Evolutionary conservation across 805 yeast species (phyloP), one percentile per base, ranked within the genome.

Genomic region (Ogataea henricii): DNA sequence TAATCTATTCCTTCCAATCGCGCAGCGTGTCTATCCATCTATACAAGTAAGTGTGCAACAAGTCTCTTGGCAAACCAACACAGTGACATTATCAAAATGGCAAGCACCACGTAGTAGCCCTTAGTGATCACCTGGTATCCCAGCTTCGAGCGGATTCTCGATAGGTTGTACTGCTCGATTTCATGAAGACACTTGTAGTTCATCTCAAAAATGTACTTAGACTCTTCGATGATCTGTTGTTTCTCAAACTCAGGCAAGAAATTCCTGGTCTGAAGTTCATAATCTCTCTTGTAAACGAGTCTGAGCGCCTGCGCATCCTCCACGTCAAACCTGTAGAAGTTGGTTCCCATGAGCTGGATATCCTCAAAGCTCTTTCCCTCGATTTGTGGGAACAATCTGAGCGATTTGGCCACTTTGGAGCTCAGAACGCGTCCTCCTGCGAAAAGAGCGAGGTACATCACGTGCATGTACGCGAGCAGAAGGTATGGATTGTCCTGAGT

Each of bases 361-460:
- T 87, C 89, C 41, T 77, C 83, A 45, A 80, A 81, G n/a, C 79
- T 65, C 55, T 81, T 72, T 22, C 88, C 89, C 46, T 79, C 79
- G 40, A 83, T 78, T 56, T 83, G 83, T 8, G 96, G 95, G 74
- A 87, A 86, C 47, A 87, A 66, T 2, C 90, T 88, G 5, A 84
- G 69, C 20, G 89, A 83, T 58, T 77, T 79, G 43, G 83, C 72
- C 23, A 88, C 67, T 14, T 82, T 78, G 0, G 90, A 82, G 50
- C 84, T 71, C 80, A 89, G 76, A 27, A 88, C 73, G 53, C 83
- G 74, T 14, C 95, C 96, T 43, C 96, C 96, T 1, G 96, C 96
- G 70, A 88, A 88, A 43, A 88, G 74, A 0, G 94, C 96, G 60
- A 88, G 69, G 67, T 88, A 88, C 81, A 88, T 76, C 40, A 87